Percentiles rank a stretch among this genome's conserved stretches.
These are phyloP conservation scores for Noccaea bulbosa DNA, from an alignment of 345 rosid genomes.

Conservation along the genomic window DNA sequence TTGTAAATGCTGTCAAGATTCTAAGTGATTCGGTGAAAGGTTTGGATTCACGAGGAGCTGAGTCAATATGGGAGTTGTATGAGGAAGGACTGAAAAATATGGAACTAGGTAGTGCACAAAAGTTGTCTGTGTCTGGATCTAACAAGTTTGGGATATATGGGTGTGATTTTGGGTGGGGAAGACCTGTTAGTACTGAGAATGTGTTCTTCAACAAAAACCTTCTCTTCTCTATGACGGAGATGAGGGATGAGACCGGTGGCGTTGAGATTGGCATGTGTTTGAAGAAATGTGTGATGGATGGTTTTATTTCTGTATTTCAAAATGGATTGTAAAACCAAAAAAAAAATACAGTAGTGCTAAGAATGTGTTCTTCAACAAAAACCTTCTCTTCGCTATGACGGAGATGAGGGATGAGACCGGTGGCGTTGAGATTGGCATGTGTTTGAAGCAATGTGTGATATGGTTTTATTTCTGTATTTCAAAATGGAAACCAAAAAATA, in stretches of 20 bases:
- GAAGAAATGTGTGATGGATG: background rate
- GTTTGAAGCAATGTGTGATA: too few relatives aligned
- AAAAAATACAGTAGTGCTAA: too few relatives aligned
- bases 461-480: too few relatives aligned
- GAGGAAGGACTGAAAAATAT: background rate
- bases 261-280: background rate
- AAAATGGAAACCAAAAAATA: too few relatives aligned
- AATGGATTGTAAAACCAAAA: background rate
- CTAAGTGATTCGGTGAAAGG: background rate
- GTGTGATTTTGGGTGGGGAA: too few relatives aligned
- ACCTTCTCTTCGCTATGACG: too few relatives aligned
- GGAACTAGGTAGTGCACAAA: background rate
- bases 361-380: too few relatives aligned
- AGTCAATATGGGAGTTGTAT: constrained; percentile 1
- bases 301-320: background rate
- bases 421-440: too few relatives aligned
- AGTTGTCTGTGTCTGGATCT: background rate
- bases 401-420: too few relatives aligned
- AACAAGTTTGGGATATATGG: too few relatives aligned
- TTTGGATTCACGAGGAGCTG: background rate
- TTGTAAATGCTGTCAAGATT: background rate
- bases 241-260: background rate
- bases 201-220: too few relatives aligned
- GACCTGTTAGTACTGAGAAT: too few relatives aligned
- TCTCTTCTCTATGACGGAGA: background rate